Evolutionary conservation across 2,329 filamentous ascomycete genomes (phyloP).

Genomic region (Nakataea oryzae): DNA sequence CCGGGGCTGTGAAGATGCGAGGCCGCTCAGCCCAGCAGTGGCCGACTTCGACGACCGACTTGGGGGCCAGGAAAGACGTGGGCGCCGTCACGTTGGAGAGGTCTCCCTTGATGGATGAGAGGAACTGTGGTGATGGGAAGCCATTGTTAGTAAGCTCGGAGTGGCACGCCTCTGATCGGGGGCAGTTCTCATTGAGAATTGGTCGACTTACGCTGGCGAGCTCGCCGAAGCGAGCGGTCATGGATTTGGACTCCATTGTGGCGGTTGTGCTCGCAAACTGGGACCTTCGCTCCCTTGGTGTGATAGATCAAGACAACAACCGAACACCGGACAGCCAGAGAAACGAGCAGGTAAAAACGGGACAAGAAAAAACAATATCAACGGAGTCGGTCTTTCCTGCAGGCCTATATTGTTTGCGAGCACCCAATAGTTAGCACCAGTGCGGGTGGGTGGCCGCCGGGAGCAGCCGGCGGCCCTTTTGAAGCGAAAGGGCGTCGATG

Average conservation of each 20-base stretch:
- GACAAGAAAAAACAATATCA: not conserved
- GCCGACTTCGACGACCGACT: constrained; percentile 39
- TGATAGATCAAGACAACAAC: not conserved
- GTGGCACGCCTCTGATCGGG: too few relatives aligned
- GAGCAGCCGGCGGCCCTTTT: not conserved
- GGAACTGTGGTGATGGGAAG: constrained; percentile 14
- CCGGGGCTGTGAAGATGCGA: constrained; percentile 33
- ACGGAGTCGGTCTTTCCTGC: not conserved
- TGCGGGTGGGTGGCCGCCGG: not conserved
- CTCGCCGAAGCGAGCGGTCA: constrained; percentile 19
- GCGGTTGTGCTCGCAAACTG: not conserved
- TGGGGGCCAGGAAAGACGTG: constrained; percentile 35
- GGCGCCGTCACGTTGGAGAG: constrained; percentile 41
- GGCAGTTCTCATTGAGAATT: too few relatives aligned
- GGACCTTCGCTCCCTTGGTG: too few relatives aligned
- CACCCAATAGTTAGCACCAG: not conserved
- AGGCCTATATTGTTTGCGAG: not conserved
- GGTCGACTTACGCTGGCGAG: constrained; percentile 16
- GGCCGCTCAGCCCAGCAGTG: constrained; percentile 40
- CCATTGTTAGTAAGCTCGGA: not conserved
- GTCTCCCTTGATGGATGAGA: constrained; percentile 32
- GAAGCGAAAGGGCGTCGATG: not conserved
- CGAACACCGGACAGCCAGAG: not conserved
- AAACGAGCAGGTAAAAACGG: not conserved
- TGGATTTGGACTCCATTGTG: constrained; percentile 15